Conservation (phyloP, 1,284 basidiomycete species). For the Phlebopus sp. region DNA sequence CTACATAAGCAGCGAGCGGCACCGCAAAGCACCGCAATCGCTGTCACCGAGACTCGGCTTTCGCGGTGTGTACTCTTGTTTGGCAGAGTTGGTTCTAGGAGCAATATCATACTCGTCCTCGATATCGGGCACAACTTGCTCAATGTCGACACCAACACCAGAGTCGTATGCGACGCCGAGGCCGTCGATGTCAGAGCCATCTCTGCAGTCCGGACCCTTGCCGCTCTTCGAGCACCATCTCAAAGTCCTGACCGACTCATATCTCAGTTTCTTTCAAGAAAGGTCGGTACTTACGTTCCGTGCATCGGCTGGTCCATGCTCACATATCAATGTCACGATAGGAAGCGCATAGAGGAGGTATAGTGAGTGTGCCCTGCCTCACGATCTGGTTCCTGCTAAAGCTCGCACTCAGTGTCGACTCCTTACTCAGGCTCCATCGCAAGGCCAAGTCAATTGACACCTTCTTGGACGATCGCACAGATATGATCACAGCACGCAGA, state of each 20-base stretch:
- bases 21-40: too few relatives aligned
- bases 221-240: conserved; percentile 72
- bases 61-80: conserved; percentile 27
- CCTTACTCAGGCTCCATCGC: conserved; percentile 66
- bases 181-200: conserved; percentile 43
- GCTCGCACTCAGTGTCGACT: conserved; percentile 56
- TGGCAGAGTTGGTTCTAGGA: conserved; percentile 10
- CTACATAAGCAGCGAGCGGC: not conserved
- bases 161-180: conserved; percentile 27
- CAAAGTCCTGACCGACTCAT: conserved; percentile 67
- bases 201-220: conserved; percentile 52
- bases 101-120: not conserved
- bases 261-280: conserved; percentile 82
- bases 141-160: conserved; percentile 23
- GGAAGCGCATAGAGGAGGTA: conserved; percentile 77
- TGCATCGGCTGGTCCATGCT: not conserved
- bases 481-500: conserved; percentile 59
- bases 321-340: conserved; percentile 30
- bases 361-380: conserved; percentile 53
- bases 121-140: conserved; percentile 1
- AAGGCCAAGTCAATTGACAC: conserved; percentile 67
- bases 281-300: conserved; percentile 53
- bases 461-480: conserved; percentile 60
- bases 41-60: not conserved
- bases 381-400: not conserved